Evolutionary conservation across 2,329 filamentous ascomycete genomes (phyloP).

Genomic region (Trichoderma koningiopsis): DNA sequence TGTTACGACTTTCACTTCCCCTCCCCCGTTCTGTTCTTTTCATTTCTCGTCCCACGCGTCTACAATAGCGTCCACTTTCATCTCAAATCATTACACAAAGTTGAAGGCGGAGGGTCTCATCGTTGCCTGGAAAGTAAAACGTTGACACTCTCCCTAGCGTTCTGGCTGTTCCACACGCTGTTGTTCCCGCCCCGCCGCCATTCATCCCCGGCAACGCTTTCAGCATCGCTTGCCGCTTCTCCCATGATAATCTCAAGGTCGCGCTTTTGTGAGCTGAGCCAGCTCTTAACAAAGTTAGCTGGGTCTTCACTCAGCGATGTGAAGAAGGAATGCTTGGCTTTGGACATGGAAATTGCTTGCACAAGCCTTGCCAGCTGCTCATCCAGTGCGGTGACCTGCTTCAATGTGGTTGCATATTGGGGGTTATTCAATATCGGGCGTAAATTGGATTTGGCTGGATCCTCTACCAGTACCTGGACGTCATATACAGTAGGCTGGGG

Average conservation of each 20-base stretch:
- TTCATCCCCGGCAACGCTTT: constrained; percentile 63
- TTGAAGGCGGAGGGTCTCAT: constrained; percentile 25
- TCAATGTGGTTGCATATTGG: constrained; percentile 69
- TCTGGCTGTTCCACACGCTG: constrained; percentile 60
- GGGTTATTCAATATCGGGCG: constrained; percentile 68
- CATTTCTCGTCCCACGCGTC: not conserved
- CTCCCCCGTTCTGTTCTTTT: not conserved
- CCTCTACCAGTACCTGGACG: constrained; percentile 79
- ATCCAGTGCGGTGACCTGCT: constrained; percentile 75
- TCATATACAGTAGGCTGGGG: constrained; percentile 86
- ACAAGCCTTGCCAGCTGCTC: constrained; percentile 83
- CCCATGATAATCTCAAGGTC: constrained; percentile 88
- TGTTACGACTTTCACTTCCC: not conserved
- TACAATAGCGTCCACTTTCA: not conserved
- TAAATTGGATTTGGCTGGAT: constrained; percentile 72
- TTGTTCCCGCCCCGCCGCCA: constrained; percentile 64
- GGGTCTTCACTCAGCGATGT: constrained; percentile 78
- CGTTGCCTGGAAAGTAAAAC: constrained; percentile 59
- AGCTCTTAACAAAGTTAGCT: constrained; percentile 78
- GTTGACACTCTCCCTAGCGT: constrained; percentile 65
- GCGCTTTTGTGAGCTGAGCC: constrained; percentile 87
- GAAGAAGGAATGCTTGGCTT: constrained; percentile 89
- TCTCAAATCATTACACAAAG: not conserved
- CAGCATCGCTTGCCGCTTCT: constrained; percentile 68
- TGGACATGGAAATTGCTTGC: constrained; percentile 80